Base-by-base conservation (phyloP, 192 early-diverging fungal species). In the Coemansia reversa region DNA sequence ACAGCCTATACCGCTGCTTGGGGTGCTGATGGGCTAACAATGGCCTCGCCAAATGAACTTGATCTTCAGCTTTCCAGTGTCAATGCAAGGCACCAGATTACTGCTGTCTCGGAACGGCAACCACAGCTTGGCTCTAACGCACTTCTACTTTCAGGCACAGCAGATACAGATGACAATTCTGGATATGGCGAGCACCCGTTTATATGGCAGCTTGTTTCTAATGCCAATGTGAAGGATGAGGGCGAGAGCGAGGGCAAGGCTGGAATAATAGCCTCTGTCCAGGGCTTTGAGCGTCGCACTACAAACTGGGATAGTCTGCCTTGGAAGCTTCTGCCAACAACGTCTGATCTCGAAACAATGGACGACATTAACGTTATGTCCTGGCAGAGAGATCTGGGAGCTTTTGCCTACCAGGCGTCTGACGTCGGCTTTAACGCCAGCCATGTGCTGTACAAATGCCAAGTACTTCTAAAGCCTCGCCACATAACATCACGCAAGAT, bases 361-460 rank as follows among this genome's bases (percentile, higher is more conserved):
- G 79, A 81, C 47, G 62, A 81, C 32, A 75, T 81, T 69, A 81
- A 81, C 60, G 32, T 76, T 4, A 69, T 81, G 73, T 60, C 79
- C 48, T 75, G 79, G 73, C 69, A 77, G 72, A 57, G 70, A 7
- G 70, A 78, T 30, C 59, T 78, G 47, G 75, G 69, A 18, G 52
- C 65, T 12, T 84, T 87, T 25, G 63, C 83, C 8, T 82, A 76
- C 45, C 79, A 87, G 54, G 70, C 87, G 19, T 72, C 88, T 8
- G 90, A 90, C 51, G 61, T 87, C 25, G 71, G 79, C 0, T 88
- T 77, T 62, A 87, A 84, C 19, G 84, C 79, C 62, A 87, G 89
- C 57, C 88, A 92, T 62, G 71, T 79, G 1, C 50, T 92, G 25
- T 90, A 92, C 68, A 69, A 79, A 28, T 79, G 83, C 45, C 70